Evolutionary conservation across 1,284 basidiomycete genomes (phyloP), one percentile per base, ranked within the genome.

Genomic region (Rhodotorula sp.): DNA sequence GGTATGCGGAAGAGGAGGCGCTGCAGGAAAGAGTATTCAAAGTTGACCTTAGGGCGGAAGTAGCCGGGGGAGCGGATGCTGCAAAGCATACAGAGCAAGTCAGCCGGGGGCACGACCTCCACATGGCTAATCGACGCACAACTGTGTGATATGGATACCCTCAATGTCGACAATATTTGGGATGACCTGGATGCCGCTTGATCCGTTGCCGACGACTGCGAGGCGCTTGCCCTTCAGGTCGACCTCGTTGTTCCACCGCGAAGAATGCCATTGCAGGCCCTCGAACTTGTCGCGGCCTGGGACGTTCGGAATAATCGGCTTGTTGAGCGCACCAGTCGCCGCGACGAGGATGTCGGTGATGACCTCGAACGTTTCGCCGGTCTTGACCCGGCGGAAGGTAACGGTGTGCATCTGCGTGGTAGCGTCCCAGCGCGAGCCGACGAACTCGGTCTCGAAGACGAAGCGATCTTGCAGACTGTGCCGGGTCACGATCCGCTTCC

Each of bases 181-280:
- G 83, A 79, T 79, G 85, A 87, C 84, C 84, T 77, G 87, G 85
- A 80, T 77, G 8, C 75, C 80, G 5, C 78, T 77, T 25, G 86
- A 88, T 5, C 88, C 88, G 75, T 88, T 88, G 27, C 88, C 88
- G 76, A 89, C 85, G 23, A 89, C 85, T 7, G 85, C 87, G 3
- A 89, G 84, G 44, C 83, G 81, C 79, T 88, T 88, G 17, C 84
- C 85, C 64, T 80, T 80, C 66, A 88, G 79, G 60, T 84, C 79
- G 42, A 88, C 83, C 72, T 85, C 85, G 67, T 87, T 86, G 59
- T 84, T 81, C 87, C 88, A 89, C 55, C 80, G 79, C 45, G 85
- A 85, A 54, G 87, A 87, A 79, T 88, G 88, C 79, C 86, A 87
- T 41, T 83, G 74, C 12, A 79, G 74, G 3, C 88, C 88, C 54